Evolutionary conservation across 306 rosid genomes (phyloP), one percentile per base, ranked within the genome.

Genomic region (Luffa acutangula): DNA sequence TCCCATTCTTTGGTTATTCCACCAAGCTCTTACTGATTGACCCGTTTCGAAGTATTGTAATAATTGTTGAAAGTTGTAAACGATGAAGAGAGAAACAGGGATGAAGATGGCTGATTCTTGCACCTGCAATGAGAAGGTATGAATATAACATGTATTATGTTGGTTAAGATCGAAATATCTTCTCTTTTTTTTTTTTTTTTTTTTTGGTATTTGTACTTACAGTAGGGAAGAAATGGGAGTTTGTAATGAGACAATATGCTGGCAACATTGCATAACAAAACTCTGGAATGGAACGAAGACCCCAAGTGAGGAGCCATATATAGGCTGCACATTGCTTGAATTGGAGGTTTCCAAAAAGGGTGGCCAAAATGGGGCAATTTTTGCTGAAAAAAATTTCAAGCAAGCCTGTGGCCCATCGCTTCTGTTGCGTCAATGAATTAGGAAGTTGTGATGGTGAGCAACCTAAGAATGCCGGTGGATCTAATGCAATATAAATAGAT

Each of bases 151-250:
- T 25, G 31, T 25, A 25, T 57, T 20, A 60, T 10, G 31, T 60
- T 25, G 31, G 31, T 0, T 25, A 25, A 25, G 31, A 25, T 25
- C 31, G 31, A 25, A 25, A 25, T 25, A 25, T 25, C 31, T 25
- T 25, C 31, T 25, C n/a, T n/a, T n/a, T n/a, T n/a, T n/a, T n/a
- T n/a, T n/a, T n/a, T n/a, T n/a, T n/a, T n/a, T n/a, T n/a, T 25
- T 25, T 25, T 25, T 25, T 25, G 31, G 31, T 25, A 14, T 34
- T 66, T 67, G 76, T 21, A 43, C 41, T 71, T 72, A 72, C 77
- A 6, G 78, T 72, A 37, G 89, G 89, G 75, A 84, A 77, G 63
- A 81, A 79, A 51, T 21, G 54, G 31, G 89, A 79, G 82, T 76
- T 77, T 43, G 82, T 76, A 51, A 81, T 46, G 84, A 84, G 58